These are phyloP conservation scores for Solanum habrochaites DNA, from an alignment of 257 asterid species.

Conservation along the genomic window DNA sequence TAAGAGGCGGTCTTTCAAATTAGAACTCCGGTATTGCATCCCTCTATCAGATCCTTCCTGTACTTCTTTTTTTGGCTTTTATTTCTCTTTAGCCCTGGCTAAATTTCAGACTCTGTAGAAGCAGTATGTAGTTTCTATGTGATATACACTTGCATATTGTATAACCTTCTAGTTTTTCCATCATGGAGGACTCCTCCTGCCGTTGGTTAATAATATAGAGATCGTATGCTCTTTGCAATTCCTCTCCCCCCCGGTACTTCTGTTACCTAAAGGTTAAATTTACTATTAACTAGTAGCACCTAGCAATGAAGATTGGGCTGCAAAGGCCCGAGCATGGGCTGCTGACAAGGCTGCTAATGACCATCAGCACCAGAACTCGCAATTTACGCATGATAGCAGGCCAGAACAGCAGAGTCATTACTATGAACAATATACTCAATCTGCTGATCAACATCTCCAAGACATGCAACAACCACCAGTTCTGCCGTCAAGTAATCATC, in stretches of 20 bases:
- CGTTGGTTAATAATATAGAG: neutral
- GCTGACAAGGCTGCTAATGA: constrained; percentile 67
- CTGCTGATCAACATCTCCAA: constrained; percentile 33
- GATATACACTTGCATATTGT: neutral
- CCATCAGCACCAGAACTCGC: constrained; percentile 47
- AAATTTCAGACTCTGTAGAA: neutral
- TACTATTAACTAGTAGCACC: constrained; percentile 33
- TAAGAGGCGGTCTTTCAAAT: neutral
- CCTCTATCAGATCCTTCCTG: neutral
- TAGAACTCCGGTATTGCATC: neutral
- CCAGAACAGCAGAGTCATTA: constrained; percentile 46
- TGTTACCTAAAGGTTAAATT: constrained; percentile 6
- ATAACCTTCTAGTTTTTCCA: neutral
- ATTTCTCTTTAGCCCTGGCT: neutral
- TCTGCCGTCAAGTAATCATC: constrained; percentile 43
- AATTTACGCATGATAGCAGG: constrained; percentile 33
- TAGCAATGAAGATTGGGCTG: constrained; percentile 87
- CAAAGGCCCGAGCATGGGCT: constrained; percentile 98
- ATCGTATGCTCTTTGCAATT: neutral
- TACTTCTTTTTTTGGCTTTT: neutral
- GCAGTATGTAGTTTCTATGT: neutral
- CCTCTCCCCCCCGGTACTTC: neutral
- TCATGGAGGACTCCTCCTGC: neutral
- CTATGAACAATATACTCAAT: constrained; percentile 40
- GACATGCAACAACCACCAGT: constrained; percentile 24